A percentile compares a stretch with the other conserved stretches of the same genome.
Evolutionary conservation across 768 basidiomycete species (phyloP).

Genomic region (Hypholoma fasciculare): DNA sequence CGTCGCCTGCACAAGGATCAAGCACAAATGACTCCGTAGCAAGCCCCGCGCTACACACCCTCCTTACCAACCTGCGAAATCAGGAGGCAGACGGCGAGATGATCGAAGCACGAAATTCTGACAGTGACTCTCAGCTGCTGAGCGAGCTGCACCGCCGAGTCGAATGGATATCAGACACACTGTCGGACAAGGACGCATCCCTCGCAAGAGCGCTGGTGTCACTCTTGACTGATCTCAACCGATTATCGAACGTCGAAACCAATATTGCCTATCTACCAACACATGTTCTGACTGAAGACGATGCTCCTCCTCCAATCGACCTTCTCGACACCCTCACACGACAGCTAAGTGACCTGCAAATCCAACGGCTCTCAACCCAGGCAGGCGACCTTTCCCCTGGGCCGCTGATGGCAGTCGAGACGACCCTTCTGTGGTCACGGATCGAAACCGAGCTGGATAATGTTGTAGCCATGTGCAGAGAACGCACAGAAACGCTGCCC

Average conservation of each 20-base stretch:
- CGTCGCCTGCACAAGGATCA: conserved; percentile 30
- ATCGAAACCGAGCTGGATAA: conserved; percentile 75
- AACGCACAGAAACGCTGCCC: conserved; percentile 44
- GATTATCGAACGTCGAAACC: conserved; percentile 50
- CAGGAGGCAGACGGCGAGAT: conserved; percentile 43
- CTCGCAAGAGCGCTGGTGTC: conserved; percentile 71
- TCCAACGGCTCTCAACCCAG: conserved; percentile 46
- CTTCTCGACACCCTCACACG: conserved; percentile 63
- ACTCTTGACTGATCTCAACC: conserved; percentile 67
- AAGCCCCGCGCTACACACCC: conserved; percentile 55
- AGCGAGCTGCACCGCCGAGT: conserved; percentile 60
- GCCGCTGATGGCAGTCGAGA: conserved; percentile 48
- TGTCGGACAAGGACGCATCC: conserved; percentile 51
- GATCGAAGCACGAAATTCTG: conserved; percentile 41
- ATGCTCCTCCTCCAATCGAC: conserved; percentile 33
- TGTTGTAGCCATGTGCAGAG: conserved; percentile 65
- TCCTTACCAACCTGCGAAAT: conserved; percentile 62
- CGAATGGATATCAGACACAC: conserved; percentile 41
- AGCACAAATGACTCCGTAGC: conserved; percentile 29
- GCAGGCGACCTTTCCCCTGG: conserved; percentile 39
- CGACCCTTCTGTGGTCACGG: conserved; percentile 69
- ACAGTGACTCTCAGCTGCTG: conserved; percentile 52
- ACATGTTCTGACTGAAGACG: conserved; percentile 15
- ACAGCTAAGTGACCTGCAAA: conserved; percentile 67
- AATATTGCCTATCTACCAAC: conserved; percentile 13